phyloP scores from a whole-genome alignment of 1,139 yeast species.

The Meyerozyma carpophila region DNA sequence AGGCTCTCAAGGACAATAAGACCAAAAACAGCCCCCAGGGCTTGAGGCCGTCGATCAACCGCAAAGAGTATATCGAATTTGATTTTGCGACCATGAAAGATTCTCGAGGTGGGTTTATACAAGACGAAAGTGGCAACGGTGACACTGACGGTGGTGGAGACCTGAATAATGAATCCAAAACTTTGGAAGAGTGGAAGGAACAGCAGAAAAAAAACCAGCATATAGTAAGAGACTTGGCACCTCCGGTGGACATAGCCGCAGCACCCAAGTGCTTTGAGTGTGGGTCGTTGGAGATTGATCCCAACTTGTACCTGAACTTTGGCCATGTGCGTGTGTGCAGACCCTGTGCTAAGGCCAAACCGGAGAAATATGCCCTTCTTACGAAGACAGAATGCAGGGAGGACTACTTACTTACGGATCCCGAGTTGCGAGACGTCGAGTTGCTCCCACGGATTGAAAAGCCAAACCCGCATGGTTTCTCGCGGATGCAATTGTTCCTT shows the following conservation, averaged over 20 bases:
- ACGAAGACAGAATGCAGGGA: conserved; percentile 95
- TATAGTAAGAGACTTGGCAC: conserved; percentile 51
- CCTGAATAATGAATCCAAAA: conserved; percentile 19
- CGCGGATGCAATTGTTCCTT: conserved; percentile 87
- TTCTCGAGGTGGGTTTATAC: conserved; percentile 79
- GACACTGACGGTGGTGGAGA: conserved; percentile 15
- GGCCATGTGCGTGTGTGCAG: conserved; percentile 68
- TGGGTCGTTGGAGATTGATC: conserved; percentile 71
- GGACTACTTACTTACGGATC: conserved; percentile 88
- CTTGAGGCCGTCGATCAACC: conserved; percentile 39
- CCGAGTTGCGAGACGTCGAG: conserved; percentile 70
- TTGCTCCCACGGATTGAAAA: conserved; percentile 77
- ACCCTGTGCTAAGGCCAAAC: conserved; percentile 62
- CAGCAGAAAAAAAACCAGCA: conserved; percentile 45
- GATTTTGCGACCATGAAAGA: conserved; percentile 90
- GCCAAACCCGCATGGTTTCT: conserved; percentile 92
- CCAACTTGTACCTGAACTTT: conserved; percentile 63
- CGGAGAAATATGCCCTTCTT: conserved; percentile 83
- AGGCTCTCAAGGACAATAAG: conserved; percentile 5
- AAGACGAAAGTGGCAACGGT: conserved; percentile 21
- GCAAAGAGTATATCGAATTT: conserved; percentile 80
- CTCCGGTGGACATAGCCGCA: conserved; percentile 61
- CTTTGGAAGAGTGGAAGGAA: conserved; percentile 74
- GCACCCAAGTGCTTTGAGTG: conserved; percentile 87
- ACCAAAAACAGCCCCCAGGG: conserved; percentile 13